phyloP scores from a whole-genome alignment of 225 moss, liverwort and hornwort species.

The Bryum argenteum region DNA sequence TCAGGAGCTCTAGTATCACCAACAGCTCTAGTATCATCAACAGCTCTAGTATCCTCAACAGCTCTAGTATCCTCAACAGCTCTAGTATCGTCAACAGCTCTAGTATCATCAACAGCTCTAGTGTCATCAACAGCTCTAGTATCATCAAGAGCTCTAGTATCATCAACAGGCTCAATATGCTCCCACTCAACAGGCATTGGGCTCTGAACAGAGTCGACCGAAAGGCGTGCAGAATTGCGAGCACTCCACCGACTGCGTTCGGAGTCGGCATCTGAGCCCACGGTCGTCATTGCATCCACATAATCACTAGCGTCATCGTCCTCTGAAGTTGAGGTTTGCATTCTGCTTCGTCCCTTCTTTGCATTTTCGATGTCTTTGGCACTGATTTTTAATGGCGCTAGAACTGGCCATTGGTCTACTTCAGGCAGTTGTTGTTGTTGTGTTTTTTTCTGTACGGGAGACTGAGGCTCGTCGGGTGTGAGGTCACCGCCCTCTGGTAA shows the following conservation, averaged over 20 bases:
- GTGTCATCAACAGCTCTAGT: too few species aligned
- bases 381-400: conserved; percentile 53
- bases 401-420: conserved; percentile 39
- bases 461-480: conserved; percentile 41
- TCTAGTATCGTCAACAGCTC: too few species aligned
- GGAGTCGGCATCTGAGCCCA: conserved; percentile 46
- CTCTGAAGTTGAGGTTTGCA: conserved; percentile 21
- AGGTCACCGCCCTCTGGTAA: conserved; percentile 49
- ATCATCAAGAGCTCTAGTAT: too few species aligned
- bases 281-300: conserved; percentile 55
- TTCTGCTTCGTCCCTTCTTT: conserved; percentile 24
- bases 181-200: conserved; percentile 20
- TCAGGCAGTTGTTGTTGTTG: conserved; percentile 24
- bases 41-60: too few species aligned
- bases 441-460: conserved; percentile 27
- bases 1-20: too few species aligned
- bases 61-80: too few species aligned
- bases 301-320: conserved; percentile 41
- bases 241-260: conserved; percentile 34
- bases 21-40: too few species aligned
- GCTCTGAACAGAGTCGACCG: conserved; percentile 19
- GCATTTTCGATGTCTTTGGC: conserved; percentile 47
- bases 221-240: conserved; percentile 12
- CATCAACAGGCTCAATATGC: conserved; percentile 13
- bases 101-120: too few species aligned